Conservation (phyloP, 257 asterid genomes). For the Echium plantagineum region DNA sequence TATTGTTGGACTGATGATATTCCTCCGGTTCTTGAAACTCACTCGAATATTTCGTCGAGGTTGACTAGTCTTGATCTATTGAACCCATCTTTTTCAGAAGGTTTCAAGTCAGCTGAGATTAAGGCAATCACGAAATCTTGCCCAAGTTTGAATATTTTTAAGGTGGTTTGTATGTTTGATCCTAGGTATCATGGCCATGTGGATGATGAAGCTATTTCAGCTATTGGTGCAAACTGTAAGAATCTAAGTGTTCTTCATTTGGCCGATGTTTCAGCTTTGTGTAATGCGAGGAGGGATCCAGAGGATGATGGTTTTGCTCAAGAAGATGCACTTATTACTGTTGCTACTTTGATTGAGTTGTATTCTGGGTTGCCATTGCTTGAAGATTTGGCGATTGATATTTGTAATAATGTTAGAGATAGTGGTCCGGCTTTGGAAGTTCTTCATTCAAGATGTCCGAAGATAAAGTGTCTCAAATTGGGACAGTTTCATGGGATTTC, state of each 20-base stretch:
- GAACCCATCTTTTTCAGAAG: conserved; percentile 70
- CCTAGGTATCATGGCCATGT: conserved; percentile 69
- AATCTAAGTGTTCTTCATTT: conserved; percentile 53
- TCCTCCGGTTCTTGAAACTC: conserved; percentile 39
- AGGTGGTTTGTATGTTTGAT: conserved; percentile 66
- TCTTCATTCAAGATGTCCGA: conserved; percentile 55
- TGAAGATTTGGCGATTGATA: conserved; percentile 63
- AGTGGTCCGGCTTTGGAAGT: conserved; percentile 75
- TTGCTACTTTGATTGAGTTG: conserved; percentile 62
- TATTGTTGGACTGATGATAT: conserved; percentile 95
- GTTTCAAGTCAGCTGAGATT: conserved; percentile 64
- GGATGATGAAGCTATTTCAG: conserved; percentile 54
- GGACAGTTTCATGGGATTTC: conserved; percentile 80
- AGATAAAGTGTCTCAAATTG: conserved; percentile 53
- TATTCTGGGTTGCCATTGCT: conserved; percentile 61
- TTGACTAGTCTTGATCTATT: conserved; percentile 46
- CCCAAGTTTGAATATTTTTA: conserved; percentile 47
- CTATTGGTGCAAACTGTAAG: conserved; percentile 54
- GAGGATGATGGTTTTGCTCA: conserved; percentile 39
- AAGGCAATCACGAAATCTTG: conserved; percentile 45
- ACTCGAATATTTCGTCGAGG: conserved; percentile 27
- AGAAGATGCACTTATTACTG: conserved; percentile 51
- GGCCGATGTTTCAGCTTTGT: conserved; percentile 57
- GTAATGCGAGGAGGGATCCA: conserved; percentile 38
- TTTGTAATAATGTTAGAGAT: conserved; percentile 56